Conservation (phyloP, 139 green algal species). For the Desmodesmus armatus region DNA sequence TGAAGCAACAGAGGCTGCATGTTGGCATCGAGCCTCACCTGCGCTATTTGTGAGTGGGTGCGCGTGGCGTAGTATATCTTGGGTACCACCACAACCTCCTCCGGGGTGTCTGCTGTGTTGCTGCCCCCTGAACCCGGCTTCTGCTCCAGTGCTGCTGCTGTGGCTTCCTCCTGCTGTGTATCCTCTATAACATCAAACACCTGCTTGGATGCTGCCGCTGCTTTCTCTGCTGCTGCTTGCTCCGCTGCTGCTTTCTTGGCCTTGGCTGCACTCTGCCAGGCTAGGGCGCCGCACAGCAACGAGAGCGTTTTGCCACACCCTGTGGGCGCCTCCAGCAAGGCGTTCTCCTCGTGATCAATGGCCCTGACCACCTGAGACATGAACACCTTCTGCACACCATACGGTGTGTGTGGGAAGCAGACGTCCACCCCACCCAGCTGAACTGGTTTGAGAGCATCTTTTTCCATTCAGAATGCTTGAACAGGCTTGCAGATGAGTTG, state of each 20-base stretch:
- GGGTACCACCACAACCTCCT: conserved; percentile 35
- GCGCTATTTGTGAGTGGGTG: conserved; percentile 95
- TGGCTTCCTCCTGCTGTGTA: not conserved
- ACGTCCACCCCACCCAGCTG: conserved; percentile 71
- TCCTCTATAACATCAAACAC: not conserved
- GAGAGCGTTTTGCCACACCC: conserved; percentile 92
- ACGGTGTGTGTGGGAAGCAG: conserved; percentile 80
- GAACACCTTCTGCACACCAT: conserved; percentile 85
- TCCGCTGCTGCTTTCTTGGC: conserved; percentile 21
- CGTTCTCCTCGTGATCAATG: conserved; percentile 65
- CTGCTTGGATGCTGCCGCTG: not conserved
- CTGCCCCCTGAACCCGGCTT: not conserved
- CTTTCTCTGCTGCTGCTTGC: not conserved
- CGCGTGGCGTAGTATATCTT: conserved; percentile 89
- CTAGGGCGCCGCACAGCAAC: conserved; percentile 84
- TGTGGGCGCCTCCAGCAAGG: conserved; percentile 66
- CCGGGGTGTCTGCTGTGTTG: not conserved
- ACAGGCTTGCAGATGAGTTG: too few species aligned
- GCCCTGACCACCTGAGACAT: conserved; percentile 86
- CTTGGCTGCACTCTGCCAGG: conserved; percentile 25
- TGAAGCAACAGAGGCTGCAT: not conserved
- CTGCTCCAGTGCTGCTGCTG: too few species aligned
- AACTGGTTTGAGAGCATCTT: too few species aligned
- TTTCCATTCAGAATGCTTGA: too few species aligned
- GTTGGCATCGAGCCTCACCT: conserved; percentile 63